Conservation (phyloP, 208 protist genomes). For the Novymonas esmeraldas region DNA sequence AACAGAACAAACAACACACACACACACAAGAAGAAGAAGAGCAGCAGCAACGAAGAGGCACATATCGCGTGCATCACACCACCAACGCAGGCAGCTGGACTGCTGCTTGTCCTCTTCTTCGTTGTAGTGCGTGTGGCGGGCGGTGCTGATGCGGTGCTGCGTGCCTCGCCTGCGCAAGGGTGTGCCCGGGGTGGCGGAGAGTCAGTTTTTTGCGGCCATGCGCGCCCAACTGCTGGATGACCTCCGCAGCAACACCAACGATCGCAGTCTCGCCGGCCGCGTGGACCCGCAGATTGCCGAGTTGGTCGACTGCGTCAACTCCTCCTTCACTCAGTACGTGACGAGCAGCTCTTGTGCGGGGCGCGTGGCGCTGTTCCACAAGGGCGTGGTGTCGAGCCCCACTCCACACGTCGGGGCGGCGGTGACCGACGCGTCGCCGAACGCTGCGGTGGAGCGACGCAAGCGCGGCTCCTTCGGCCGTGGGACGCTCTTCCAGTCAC, state of each 20-base stretch:
- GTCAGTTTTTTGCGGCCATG: slow-evolving; percentile 41
- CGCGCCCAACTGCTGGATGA: slow-evolving; percentile 52
- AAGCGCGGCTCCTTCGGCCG: slow-evolving; percentile 72
- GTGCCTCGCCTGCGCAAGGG: slow-evolving; percentile 14
- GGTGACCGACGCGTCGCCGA: no score
- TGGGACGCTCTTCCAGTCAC: slow-evolving; percentile 72
- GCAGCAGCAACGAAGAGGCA: no score
- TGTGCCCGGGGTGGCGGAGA: slow-evolving; percentile 39
- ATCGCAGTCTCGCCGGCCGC: slow-evolving; percentile 78
- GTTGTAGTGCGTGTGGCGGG: no score
- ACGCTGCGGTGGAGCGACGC: slow-evolving; percentile 26
- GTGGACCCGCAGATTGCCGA: slow-evolving; percentile 61
- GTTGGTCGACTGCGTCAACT: slow-evolving; percentile 65
- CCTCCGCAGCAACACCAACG: slow-evolving; percentile 55
- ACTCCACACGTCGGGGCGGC: neutral
- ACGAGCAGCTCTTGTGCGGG: slow-evolving; percentile 84
- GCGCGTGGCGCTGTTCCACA: slow-evolving; percentile 77
- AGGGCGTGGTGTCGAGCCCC: slow-evolving; percentile 16
- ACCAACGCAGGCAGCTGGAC: no score
- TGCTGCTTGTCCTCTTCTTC: neutral
- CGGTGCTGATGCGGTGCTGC: slow-evolving; percentile 12
- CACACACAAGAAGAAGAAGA: no score
- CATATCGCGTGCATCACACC: no score
- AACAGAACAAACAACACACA: no score
- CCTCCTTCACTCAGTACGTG: slow-evolving; percentile 60